phyloP scores from a whole-genome alignment of 2,329 filamentous ascomycete species.

The Davidsoniella australis region DNA sequence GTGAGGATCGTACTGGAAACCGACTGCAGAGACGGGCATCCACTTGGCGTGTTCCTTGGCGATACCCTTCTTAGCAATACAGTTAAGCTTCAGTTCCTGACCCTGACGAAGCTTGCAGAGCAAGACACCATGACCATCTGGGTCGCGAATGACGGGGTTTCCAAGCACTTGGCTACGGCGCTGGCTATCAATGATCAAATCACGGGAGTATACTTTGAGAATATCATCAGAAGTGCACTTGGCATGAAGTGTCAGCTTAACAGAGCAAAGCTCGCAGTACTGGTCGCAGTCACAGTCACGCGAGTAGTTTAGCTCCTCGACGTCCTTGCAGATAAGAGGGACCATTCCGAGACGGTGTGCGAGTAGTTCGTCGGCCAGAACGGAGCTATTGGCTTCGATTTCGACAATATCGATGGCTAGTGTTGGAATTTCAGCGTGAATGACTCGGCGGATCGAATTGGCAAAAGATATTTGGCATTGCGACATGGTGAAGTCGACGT shows the following conservation, averaged over 20 bases:
- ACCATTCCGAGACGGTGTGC: conserved; percentile 82
- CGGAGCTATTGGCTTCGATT: conserved; percentile 84
- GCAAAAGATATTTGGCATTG: conserved; percentile 83
- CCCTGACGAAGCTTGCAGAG: conserved; percentile 81
- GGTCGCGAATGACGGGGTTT: conserved; percentile 67
- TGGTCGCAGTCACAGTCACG: conserved; percentile 95
- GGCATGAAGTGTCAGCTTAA: conserved; percentile 69
- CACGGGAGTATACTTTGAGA: conserved; percentile 86
- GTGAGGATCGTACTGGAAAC: conserved; percentile 95
- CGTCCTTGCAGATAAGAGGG: conserved; percentile 68
- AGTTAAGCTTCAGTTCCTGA: conserved; percentile 79
- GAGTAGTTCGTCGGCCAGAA: conserved; percentile 90
- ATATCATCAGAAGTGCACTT: conserved; percentile 72
- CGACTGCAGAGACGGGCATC: conserved; percentile 80
- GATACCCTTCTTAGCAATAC: conserved; percentile 94
- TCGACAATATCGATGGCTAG: conserved; percentile 91
- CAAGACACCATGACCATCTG: conserved; percentile 62
- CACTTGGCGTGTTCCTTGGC: conserved; percentile 98
- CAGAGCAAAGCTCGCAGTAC: conserved; percentile 81
- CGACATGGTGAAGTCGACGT: conserved; percentile 81
- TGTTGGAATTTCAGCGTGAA: conserved; percentile 86
- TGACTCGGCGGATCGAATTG: conserved; percentile 78
- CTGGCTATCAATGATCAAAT: conserved; percentile 56
- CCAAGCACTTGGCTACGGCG: conserved; percentile 61
- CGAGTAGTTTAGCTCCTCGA: conserved; percentile 68